Base-by-base conservation (phyloP, 805 yeast genomes). In the Kurtzmaniella fragi region DNA sequence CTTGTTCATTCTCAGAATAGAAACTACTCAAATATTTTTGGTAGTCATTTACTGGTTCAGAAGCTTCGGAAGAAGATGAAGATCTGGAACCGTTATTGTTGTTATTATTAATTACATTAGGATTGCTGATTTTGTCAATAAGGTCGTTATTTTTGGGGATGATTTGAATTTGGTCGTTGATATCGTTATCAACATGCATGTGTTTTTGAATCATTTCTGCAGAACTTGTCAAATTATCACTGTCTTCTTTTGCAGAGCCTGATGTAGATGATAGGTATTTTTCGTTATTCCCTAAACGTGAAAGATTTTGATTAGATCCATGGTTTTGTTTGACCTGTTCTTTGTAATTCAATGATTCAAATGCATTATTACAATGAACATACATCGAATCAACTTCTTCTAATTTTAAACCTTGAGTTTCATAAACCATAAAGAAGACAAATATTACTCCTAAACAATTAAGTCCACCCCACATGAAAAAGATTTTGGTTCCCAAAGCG, bases 341-440 rank as follows among this genome's bases (percentile, higher is more conserved):
- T 20, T 20, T 20, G 8, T 20, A 20, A 8, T 20, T 5, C 8
- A 20, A 5, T 0, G 87, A 80, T 9, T 57, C 58, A 13, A 74
- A 57, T 1, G 89, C 82, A 52, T 56, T 72, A 31, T 72, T 61
- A 49, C 90, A 80, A 28, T 70, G 67, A 37, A 73, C 70, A 54
- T 81, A 86, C 66, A 86, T 67, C 45, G 78, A 85, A 62, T 87
- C 90, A 38, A 87, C 81, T 48, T 87, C 88, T 61, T 87, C 95
- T 55, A 87, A 71, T 50, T 80, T 77, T 37, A 86, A 67, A 0
- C 95, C 95, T 50, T 78, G 82, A 0, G 95, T 86, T 57, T 85
- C 93, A 61, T 81, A 85, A 27, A 84, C 86, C 40, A 74, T 66
- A 37, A 83, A 75, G 57, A 80, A 82, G 5, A 80, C 80, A 44